phyloP scores from a whole-genome alignment of 2,329 filamentous ascomycete genomes.

The Claviceps cyperi region DNA sequence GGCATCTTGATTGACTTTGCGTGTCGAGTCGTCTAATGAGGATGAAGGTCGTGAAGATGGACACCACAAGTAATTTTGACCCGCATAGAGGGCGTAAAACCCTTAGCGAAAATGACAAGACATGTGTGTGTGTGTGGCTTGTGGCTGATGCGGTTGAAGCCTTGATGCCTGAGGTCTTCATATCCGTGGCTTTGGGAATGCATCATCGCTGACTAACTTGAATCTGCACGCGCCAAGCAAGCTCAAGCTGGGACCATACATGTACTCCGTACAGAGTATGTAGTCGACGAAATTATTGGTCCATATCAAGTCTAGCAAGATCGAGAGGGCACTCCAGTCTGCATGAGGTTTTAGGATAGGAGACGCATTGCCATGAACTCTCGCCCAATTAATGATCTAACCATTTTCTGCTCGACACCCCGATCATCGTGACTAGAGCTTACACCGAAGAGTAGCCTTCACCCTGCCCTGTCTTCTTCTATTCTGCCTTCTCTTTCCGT shows the following conservation, averaged over 20 bases:
- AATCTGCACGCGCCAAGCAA: not conserved
- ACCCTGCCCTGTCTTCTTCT: not conserved
- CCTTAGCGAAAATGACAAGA: slow-evolving; percentile 15
- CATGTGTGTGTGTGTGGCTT: not conserved
- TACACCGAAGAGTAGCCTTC: not conserved
- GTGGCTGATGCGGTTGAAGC: not conserved
- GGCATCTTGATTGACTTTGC: slow-evolving; percentile 27
- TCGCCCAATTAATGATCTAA: not conserved
- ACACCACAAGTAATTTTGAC: slow-evolving; percentile 20
- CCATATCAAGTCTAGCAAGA: not conserved
- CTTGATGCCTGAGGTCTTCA: not conserved
- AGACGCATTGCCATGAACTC: slow-evolving; percentile 7
- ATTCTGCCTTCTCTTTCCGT: not conserved
- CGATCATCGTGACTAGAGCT: not conserved
- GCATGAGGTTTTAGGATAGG: slow-evolving; percentile 7
- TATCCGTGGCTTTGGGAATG: not conserved
- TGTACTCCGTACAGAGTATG: too few relatives aligned
- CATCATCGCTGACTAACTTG: not conserved
- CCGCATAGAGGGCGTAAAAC: slow-evolving; percentile 23
- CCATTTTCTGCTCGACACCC: not conserved
- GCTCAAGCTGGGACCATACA: too few relatives aligned
- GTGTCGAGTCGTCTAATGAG: slow-evolving; percentile 23
- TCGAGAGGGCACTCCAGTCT: not conserved
- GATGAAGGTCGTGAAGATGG: slow-evolving; percentile 18
- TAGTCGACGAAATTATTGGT: not conserved